Evolutionary conservation across 2,329 filamentous ascomycete species (phyloP), one percentile per base, ranked within the genome.

Genomic region (Claviceps arundinis): DNA sequence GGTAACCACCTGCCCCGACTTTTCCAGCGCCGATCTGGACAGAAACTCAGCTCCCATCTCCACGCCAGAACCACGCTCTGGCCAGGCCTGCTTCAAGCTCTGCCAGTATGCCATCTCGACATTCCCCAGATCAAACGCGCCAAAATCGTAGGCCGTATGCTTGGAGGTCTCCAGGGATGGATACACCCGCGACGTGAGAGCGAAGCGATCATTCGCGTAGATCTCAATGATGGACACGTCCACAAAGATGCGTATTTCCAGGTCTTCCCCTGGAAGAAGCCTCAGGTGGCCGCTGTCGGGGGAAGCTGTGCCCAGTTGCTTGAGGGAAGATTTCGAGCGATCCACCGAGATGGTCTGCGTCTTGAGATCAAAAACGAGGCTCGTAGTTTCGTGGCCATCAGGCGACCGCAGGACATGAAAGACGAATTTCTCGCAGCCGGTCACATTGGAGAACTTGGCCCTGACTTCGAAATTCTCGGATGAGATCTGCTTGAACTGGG

Each of bases 191-290:
- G 55, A 57, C 11, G 58, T 59, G 16, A 60, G 50, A 16, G 57
- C 58, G 22, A 58, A 59, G 17, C 57, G 53, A 26, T 58, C 54
- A 41, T 60, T 60, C 24, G 55, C 57, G 26, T 53, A 60, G 8
- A 60, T 16, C 37, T 60, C 58, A n/a, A 60, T 51, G 14, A 58
- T 44, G 11, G 57, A 59, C 17, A 53, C 56, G 49, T 60, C 57
- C n/a, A 57, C 57, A 43, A 59, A 57, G 14, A 60, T 42, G 5
- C 55, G 50, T 5, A 59, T 13, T 4, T 54, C 40, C 8, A 60
- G 57, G 24, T 58, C 53, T 51, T 60, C 58, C 16, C 57, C 56
- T 5, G 53, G 48, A 1, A 56, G 30, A 8, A 55, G 48, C 9
- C 37, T 38, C 26, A 56, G 47, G 13, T 17, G 9, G 9, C 53